Evolutionary conservation across 495 filamentous ascomycete genomes (phyloP).

Genomic region (Neurospora tetrasperma): DNA sequence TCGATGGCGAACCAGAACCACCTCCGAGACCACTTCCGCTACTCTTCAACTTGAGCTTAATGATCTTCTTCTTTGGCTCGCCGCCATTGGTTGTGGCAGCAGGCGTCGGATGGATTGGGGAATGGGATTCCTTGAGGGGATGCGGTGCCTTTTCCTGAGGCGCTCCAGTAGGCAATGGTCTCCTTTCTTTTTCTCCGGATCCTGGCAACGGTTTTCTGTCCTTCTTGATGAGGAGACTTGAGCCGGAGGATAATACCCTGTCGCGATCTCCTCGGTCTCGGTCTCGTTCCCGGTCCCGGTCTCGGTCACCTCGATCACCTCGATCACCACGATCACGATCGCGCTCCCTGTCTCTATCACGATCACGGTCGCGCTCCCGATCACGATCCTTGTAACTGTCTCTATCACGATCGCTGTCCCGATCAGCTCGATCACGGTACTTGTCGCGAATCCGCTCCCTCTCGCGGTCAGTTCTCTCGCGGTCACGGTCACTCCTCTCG

Average conservation of each 20-base stretch:
- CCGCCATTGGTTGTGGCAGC: neutral
- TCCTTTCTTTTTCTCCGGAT: neutral
- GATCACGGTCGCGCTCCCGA: neutral
- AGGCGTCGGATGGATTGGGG: neutral
- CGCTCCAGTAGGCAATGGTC: conserved; percentile 1
- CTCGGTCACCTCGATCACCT: neutral
- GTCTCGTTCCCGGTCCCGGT: neutral
- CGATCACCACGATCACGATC: neutral
- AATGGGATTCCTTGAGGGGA: neutral
- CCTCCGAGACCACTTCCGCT: neutral
- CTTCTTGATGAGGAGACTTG: neutral
- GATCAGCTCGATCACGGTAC: neutral
- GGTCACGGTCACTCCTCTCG: neutral
- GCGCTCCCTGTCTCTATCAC: neutral
- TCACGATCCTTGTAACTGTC: neutral
- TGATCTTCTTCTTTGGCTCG: conserved; percentile 12
- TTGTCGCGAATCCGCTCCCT: neutral
- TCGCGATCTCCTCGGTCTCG: neutral
- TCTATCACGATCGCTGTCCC: neutral
- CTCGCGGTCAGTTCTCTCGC: neutral
- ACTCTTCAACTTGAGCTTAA: conserved; percentile 32
- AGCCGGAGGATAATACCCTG: neutral
- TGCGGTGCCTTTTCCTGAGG: neutral
- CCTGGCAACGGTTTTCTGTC: neutral
- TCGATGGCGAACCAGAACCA: neutral